Evolutionary conservation across 2,329 filamentous ascomycete genomes (phyloP).

Genomic region (Gaeumannomyces tritici): DNA sequence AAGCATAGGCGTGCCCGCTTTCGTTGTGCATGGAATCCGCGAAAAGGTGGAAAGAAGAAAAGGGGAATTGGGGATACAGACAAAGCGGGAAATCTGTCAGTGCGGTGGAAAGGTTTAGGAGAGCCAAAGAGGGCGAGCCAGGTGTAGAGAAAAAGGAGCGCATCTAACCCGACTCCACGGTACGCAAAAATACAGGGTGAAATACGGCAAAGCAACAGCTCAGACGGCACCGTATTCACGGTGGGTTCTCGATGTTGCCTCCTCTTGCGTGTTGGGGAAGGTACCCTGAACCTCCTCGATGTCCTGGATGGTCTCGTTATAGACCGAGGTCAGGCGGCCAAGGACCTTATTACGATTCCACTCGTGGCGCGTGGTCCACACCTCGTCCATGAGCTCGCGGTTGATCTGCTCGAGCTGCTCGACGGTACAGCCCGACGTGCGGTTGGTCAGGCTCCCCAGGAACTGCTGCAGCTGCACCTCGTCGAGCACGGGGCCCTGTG

Average conservation of each 20-base stretch:
- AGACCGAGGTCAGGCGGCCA: slow-evolving; percentile 49
- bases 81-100: background rate
- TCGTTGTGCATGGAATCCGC: background rate
- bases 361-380: slow-evolving; percentile 71
- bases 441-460: slow-evolving; percentile 51
- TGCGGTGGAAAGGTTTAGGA: background rate
- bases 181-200: background rate
- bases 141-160: background rate
- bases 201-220: background rate
- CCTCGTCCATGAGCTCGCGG: slow-evolving; percentile 77
- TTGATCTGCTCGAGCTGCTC: slow-evolving; percentile 95
- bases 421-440: slow-evolving; percentile 70
- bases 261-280: slow-evolving; percentile 31
- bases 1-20: background rate
- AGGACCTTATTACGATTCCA: slow-evolving; percentile 73
- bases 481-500: slow-evolving; percentile 34
- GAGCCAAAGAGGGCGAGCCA: background rate
- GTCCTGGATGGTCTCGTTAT: slow-evolving; percentile 65
- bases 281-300: slow-evolving; percentile 47
- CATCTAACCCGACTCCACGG: background rate
- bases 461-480: slow-evolving; percentile 45
- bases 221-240: background rate
- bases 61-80: background rate
- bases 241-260: slow-evolving; percentile 1
- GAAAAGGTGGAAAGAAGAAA: background rate